Base-by-base conservation (phyloP, 2,329 filamentous ascomycete species). In the Nannizziopsis arthrosporioides region DNA sequence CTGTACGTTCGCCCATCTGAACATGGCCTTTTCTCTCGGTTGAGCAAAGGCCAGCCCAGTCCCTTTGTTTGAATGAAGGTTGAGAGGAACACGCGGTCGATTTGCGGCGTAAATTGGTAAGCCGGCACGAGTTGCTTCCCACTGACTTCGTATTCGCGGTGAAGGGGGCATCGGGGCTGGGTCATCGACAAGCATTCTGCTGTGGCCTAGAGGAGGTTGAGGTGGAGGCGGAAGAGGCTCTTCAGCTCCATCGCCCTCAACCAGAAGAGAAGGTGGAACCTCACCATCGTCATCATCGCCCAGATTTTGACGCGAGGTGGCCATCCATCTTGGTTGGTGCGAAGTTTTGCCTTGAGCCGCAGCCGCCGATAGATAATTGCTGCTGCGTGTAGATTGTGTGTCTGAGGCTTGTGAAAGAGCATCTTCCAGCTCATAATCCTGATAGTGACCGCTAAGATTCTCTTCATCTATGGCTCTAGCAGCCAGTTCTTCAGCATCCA, bases 1-100 rank as follows among this genome's bases (percentile, higher is more conserved):
- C 34, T 85, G 80, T 49, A 92, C 85, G 59, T 94, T 94, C 47
- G 85, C 85, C 85, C 89, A 95, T 66, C 85, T 78, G 82, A 87
- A 95, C 71, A 94, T 78, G 2, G 89, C 88, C 63, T 82, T 84
- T 60, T 90, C 84, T 63, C 80, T 80, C 0, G 80, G 77, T 57
- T 78, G 76, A 22, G 73, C 68, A 45, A 69, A 62, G 14, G 64
- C 63, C 37, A 71, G 54, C 19, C 61, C 63, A 18, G 40, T 22
- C 39, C 48, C 35, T 14, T 44, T 44, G 18, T 46, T 48, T 7
- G 40, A 31, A 32, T 32, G 46, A 4, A 50, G 35, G n/a, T 44
- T 43, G 9, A 38, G 41, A 12, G 48, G 44, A 15, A 12, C 12
- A 2, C 44, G n/a, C 11, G 31, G 27, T 12, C 27, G 43, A 46